Evolutionary conservation across 139 green algal genomes (phyloP).

Genomic region (Choricystis sp.): DNA sequence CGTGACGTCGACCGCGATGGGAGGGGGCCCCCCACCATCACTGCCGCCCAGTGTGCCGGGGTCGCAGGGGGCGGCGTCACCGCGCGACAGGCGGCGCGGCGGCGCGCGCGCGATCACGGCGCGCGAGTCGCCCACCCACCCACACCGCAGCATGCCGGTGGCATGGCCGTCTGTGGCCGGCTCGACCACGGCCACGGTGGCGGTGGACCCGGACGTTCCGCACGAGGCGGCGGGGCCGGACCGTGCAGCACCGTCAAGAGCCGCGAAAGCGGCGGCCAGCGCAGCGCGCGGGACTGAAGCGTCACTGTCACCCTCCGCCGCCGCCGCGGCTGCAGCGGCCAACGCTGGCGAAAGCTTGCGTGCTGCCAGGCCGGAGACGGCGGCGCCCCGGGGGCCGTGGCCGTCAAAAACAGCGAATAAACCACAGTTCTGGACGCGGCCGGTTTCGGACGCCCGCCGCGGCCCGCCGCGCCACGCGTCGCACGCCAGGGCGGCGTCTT

Average conservation of each 20-base stretch:
- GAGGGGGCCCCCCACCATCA: constrained; percentile 4
- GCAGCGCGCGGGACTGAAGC: not conserved
- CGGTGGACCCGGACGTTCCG: constrained; percentile 70
- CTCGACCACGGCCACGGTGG: constrained; percentile 44
- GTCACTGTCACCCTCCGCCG: too few relatives aligned
- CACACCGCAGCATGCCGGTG: too few relatives aligned
- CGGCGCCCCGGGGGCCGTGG: constrained; percentile 61
- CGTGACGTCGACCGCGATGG: constrained; percentile 46
- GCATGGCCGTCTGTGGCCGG: constrained; percentile 23
- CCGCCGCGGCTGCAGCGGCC: not conserved
- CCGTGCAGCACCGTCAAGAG: constrained; percentile 36
- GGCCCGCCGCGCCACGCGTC: not conserved
- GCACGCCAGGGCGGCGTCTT: not conserved
- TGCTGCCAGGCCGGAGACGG: constrained; percentile 59
- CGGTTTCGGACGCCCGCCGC: not conserved
- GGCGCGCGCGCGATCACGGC: constrained; percentile 27
- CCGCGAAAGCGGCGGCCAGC: constrained; percentile 26
- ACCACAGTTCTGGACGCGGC: not conserved
- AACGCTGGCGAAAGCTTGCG: constrained; percentile 26
- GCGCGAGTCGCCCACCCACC: constrained; percentile 83
- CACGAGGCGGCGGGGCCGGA: constrained; percentile 38
- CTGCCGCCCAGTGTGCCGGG: not conserved
- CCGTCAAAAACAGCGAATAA: constrained; percentile 27
- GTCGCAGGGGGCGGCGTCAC: not conserved
- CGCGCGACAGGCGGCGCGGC: too few relatives aligned